Base-by-base conservation (phyloP, 345 rosid species). In the Acer negundo region DNA sequence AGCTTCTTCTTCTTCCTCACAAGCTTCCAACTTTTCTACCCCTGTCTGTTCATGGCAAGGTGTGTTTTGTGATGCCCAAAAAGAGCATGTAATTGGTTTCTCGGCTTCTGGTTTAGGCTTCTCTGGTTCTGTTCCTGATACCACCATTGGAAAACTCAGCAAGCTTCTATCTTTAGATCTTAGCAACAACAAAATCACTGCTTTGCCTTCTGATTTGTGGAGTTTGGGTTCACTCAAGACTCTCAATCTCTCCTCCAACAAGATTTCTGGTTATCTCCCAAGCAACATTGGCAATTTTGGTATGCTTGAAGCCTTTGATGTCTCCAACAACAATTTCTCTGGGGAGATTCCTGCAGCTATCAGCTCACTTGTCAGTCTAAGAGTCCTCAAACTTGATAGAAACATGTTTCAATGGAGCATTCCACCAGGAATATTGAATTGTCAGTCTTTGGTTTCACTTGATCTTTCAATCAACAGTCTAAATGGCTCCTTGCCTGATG, bases 201-300 rank as follows among this genome's bases (percentile, higher is more conserved):
- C 85, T 77, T 85, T 95, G 77, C 92, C 98, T 72, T 84, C 97
- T 62, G 99, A 95, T 86, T 87, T 93, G 49, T 93, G 98, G 99
- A 92, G 95, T 83, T 84, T 95, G 63, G 86, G 86, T 80, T 87
- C 90, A 55, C 89, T 95, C 69, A 85, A 81, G 80, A 81, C 28
- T 63, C 92, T 95, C 6, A 92, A 93, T 78, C 93, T 95, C 69
- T 93, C 97, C 23, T 78, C 66, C 68, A 95, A 95, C 85, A 77
- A 79, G 81, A 89, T 95, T 80, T 88, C 97, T 49, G 97, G 98
- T 62, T 35, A 90, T 38, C 89, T 95, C 19, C 67, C 92, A 20
- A 92, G 63, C 82, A 93, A 93, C 85, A 87, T 93, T 89, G 97
- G 80, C 56, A 95, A 95, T 82, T 95, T 95, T 74, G 98, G 92